Conservation (phyloP, 2,329 filamentous ascomycete species). For the Venturia effusa region DNA sequence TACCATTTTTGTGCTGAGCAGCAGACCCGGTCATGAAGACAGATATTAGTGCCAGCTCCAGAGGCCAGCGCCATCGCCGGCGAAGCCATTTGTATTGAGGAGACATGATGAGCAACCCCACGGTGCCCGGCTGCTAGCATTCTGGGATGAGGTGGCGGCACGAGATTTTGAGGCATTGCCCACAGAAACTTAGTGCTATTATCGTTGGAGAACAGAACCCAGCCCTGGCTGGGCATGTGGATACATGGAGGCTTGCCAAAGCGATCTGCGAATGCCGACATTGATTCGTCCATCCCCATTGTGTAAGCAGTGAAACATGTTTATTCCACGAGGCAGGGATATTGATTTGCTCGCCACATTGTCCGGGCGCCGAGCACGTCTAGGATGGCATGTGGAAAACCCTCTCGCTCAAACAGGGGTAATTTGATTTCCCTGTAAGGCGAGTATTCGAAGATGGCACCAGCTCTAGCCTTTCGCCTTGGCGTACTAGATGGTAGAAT, state of each 20-base stretch:
- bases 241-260: neutral
- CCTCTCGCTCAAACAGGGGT: constrained; percentile 1
- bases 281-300: neutral
- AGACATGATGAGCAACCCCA: constrained; percentile 1
- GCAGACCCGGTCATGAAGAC: neutral
- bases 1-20: neutral
- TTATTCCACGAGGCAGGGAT: neutral
- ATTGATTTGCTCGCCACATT: neutral
- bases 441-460: neutral
- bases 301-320: neutral
- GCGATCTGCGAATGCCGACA: neutral
- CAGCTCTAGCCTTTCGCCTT: neutral
- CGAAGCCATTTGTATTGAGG: constrained; percentile 1
- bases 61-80: neutral
- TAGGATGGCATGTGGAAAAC: neutral
- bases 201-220: neutral
- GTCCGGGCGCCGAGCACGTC: neutral
- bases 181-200: neutral
- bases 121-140: constrained; percentile 1
- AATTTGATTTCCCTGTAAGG: neutral
- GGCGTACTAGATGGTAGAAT: neutral
- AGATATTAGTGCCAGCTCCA: neutral
- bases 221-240: neutral
- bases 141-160: neutral
- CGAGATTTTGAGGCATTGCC: neutral